A percentile compares a stretch with the other conserved stretches of the same genome.
Conservation (phyloP, 371 early-diverging fungal genomes). For the Apophysomyces variabilis region DNA sequence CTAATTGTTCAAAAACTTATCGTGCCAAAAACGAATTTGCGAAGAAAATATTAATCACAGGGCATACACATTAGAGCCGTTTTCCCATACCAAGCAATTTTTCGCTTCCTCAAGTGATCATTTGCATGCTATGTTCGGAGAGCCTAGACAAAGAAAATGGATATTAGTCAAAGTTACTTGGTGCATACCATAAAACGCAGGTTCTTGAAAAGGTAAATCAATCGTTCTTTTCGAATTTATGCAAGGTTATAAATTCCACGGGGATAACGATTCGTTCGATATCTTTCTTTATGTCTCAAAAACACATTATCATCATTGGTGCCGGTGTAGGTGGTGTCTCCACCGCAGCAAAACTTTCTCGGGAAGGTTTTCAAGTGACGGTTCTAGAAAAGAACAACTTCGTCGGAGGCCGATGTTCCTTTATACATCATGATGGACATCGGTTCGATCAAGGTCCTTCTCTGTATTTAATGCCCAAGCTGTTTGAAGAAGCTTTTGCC, state of each 20-base stretch:
- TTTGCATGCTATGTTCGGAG: not conserved
- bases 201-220: not conserved
- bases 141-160: not conserved
- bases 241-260: not conserved
- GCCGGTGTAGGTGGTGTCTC: slow-evolving; percentile 68
- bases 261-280: not conserved
- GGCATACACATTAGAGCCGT: not conserved
- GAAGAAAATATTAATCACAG: not conserved
- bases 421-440: slow-evolving; percentile 54
- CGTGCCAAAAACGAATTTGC: not conserved
- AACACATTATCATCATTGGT: slow-evolving; percentile 54
- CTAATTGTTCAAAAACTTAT: not conserved
- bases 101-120: slow-evolving; percentile 1
- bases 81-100: slow-evolving; percentile 8
- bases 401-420: slow-evolving; percentile 63
- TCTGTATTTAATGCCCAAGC: slow-evolving; percentile 63
- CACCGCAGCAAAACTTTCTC: slow-evolving; percentile 62
- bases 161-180: not conserved
- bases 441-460: slow-evolving; percentile 73
- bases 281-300: slow-evolving; percentile 24
- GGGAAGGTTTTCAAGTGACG: slow-evolving; percentile 57
- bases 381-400: slow-evolving; percentile 67
- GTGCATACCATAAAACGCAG: not conserved
- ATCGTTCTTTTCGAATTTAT: not conserved
- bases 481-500: slow-evolving; percentile 60